Percentiles rank a stretch among this genome's conserved stretches.
phyloP scores from a whole-genome alignment of 345 rosid genomes.

The Murraya koenigii region DNA sequence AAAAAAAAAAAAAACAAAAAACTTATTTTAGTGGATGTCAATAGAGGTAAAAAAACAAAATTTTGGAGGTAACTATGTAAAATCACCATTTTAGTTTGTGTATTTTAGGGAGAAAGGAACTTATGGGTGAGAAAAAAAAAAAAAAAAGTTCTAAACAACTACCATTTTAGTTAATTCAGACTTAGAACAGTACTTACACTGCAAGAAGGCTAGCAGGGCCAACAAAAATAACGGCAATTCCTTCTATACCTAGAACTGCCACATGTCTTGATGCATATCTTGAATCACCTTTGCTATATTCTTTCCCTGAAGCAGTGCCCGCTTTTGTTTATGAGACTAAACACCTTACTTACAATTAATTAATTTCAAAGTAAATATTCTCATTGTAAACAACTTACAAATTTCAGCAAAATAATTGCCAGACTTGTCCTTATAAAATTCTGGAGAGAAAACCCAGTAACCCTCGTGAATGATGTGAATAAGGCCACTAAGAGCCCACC shows the following conservation, averaged over 20 bases:
- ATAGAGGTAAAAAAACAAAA: no score
- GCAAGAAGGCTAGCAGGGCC: conserved; percentile 85
- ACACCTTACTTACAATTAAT: no score
- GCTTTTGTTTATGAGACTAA: conserved; percentile 2
- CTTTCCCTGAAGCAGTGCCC: conserved; percentile 63
- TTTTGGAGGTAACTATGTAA: no score
- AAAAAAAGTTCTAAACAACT: no score
- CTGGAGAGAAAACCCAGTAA: conserved; percentile 83
- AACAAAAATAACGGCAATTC: conserved; percentile 72
- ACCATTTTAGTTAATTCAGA: no score
- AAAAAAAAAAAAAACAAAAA: no score
- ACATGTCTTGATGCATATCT: conserved; percentile 81
- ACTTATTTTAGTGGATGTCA: no score
- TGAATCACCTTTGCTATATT: conserved; percentile 96
- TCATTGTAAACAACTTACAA: conserved; percentile 47
- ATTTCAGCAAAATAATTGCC: conserved; percentile 81
- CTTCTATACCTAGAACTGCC: conserved; percentile 71
- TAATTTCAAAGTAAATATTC: not conserved
- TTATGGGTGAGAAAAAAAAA: no score
- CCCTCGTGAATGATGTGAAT: conserved; percentile 83
- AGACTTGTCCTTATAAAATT: conserved; percentile 75
- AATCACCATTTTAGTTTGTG: no score
- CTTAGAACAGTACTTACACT: conserved; percentile 42
- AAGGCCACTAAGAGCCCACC: conserved; percentile 96
- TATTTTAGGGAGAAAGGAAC: no score